Conservation (phyloP, 1,139 yeast species). For the Pichia sorboxylosa region DNA sequence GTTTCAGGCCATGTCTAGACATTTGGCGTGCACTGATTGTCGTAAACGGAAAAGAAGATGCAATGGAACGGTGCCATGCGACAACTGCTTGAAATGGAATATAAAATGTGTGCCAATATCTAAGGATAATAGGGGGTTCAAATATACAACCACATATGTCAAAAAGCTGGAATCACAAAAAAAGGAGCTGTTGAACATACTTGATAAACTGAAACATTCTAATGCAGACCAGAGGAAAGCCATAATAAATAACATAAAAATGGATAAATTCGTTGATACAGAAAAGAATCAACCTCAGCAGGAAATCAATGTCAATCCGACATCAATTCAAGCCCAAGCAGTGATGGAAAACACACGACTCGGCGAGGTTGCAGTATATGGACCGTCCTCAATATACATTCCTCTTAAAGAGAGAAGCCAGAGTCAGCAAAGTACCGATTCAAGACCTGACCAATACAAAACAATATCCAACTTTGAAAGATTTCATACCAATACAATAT, state of each 20-base stretch:
- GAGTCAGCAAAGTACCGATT: not conserved
- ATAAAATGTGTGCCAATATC: conserved; percentile 3
- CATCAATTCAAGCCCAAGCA: not conserved
- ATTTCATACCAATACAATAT: conserved; percentile 4
- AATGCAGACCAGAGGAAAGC: not conserved
- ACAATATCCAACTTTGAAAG: conserved; percentile 1
- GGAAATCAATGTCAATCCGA: not conserved
- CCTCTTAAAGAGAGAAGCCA: not conserved
- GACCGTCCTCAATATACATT: conserved; percentile 4
- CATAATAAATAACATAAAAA: not conserved
- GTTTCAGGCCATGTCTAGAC: too few species aligned
- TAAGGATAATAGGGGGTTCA: conserved; percentile 5
- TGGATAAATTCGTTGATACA: not conserved
- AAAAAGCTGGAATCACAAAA: conserved; percentile 1
- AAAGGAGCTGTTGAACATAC: conserved; percentile 1
- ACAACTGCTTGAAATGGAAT: conserved; percentile 7
- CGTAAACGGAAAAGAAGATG: conserved; percentile 8
- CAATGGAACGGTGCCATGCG: conserved; percentile 5
- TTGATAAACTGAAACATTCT: conserved; percentile 1
- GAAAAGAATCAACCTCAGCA: not conserved
- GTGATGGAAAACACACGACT: conserved; percentile 1
- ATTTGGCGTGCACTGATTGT: too few species aligned
- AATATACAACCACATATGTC: conserved; percentile 4
- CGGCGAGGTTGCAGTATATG: conserved; percentile 4
- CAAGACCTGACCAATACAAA: too few species aligned